Base-by-base conservation (phyloP, 441 rosid genomes). In the Lepidium campestre region DNA sequence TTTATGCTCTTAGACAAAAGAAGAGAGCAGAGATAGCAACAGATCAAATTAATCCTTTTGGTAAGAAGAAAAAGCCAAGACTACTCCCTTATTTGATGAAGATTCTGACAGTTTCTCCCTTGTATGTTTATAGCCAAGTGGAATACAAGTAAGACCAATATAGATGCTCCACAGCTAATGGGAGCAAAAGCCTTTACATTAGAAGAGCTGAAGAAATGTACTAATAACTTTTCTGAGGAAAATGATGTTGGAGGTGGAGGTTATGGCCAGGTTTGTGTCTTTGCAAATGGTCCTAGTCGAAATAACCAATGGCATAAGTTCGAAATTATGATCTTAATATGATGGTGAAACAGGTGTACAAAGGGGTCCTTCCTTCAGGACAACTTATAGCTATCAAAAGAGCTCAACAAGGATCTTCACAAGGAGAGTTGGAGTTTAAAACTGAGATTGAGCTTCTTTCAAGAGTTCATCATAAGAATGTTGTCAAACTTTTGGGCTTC, bases 381-480 rank as follows among this genome's bases (percentile, higher is more conserved):
- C 71, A 81, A 62, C 61, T 88, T 23, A 44, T 88, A 39, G 96
- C 94, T 36, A 81, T 90, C 45, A 89, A 88, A 82, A 78, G 96
- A 77, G 88, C 97, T 60, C 85, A 86, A 73, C 88, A 78, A 72
- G 95, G 85, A 72, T 89, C 97, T 23, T 64, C 84, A 83, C 97
- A 93, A 76, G 96, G 96, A 37, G 97, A 83, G 25, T 27, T 74
- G 5, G 97, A 90, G 71, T 91, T 93, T 78, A 93, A 93, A 77
- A 90, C 83, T 18, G 98, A 93, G 83, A 86, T 91, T 13, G 97
- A 93, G 67, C 93, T 91, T 73, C 87, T 93, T 11, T 93, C 98
- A n/a, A 81, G 98, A 70, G 95, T 90, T 73, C 96, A 93, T 75
- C 98, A 90, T 55, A 93, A 83, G 75, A 90, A 90, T 76, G 85